A percentile compares a stretch with the other conserved stretches of the same genome.
Evolutionary conservation across 2,329 filamentous ascomycete species (phyloP).

Genomic region (Aureobasidium mangrovei): DNA sequence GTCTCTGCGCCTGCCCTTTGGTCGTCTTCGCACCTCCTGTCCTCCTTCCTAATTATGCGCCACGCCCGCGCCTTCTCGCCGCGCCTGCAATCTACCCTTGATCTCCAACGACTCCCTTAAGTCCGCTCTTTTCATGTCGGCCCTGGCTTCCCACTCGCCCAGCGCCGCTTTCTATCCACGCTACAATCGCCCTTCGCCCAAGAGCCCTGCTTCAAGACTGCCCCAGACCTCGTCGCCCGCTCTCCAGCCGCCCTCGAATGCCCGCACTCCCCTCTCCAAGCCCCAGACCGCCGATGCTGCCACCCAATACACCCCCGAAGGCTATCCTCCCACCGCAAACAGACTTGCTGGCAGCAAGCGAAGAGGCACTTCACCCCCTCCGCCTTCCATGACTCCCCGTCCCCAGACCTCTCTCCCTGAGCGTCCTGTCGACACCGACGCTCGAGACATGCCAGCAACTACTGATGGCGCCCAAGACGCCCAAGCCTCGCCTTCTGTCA

Average conservation of each 20-base stretch:
- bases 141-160: conserved; percentile 25
- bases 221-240: conserved; percentile 7
- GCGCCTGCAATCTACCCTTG: not conserved
- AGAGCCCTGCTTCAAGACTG: not conserved
- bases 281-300: conserved; percentile 35
- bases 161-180: conserved; percentile 18
- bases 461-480: not conserved
- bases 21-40: not conserved
- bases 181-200: conserved; percentile 1
- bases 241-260: conserved; percentile 1
- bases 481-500: conserved; percentile 1
- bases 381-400: conserved; percentile 19
- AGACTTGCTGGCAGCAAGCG: conserved; percentile 13
- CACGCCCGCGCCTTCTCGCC: conserved; percentile 9
- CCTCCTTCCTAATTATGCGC: conserved; percentile 14
- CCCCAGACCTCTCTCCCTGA: conserved; percentile 14
- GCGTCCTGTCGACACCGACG: not conserved
- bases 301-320: conserved; percentile 48
- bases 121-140: conserved; percentile 21
- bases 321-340: conserved; percentile 35
- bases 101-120: not conserved
- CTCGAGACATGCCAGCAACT: not conserved
- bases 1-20: not conserved
- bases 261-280: conserved; percentile 11
- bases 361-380: conserved; percentile 26